A percentile compares a stretch with the other conserved stretches of the same genome.
phyloP scores from a whole-genome alignment of 306 rosid genomes.

The Castanea mollissima region DNA sequence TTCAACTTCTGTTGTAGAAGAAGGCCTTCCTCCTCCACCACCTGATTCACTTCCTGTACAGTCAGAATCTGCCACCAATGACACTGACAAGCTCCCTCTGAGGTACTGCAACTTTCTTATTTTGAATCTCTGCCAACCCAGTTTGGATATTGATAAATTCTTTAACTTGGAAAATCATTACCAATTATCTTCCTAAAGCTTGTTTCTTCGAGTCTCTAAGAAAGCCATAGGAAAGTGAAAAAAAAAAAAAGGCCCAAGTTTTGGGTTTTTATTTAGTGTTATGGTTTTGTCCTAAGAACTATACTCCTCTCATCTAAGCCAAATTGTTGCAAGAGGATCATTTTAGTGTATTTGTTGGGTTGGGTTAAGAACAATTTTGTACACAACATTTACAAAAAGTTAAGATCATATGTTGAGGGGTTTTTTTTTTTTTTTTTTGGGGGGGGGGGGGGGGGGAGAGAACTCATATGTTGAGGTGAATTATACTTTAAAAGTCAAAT shows the following conservation, averaged over 20 bases:
- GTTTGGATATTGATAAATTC: background rate
- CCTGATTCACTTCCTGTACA: conserved; percentile 36
- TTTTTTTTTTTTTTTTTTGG: too few species aligned
- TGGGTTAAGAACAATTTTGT: background rate
- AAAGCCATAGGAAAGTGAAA: background rate
- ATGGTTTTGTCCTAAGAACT: background rate
- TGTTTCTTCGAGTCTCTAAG: background rate
- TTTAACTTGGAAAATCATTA: background rate
- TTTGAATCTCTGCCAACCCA: background rate
- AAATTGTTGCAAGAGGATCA: background rate
- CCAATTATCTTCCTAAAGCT: background rate
- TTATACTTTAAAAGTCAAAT: background rate
- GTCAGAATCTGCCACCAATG: conserved; percentile 25
- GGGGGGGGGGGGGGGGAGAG: too few species aligned
- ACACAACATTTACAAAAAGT: background rate
- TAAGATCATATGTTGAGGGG: background rate
- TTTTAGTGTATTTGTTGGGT: too few species aligned
- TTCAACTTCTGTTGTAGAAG: conserved; percentile 46
- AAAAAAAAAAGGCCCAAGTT: background rate
- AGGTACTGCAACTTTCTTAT: conserved; percentile 35
- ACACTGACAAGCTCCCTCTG: conserved; percentile 16
- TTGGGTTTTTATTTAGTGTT: background rate
- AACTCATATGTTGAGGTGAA: too few species aligned
- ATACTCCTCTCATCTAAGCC: background rate
- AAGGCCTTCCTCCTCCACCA: conserved; percentile 39